These are phyloP conservation scores for Angomonas ambiguus DNA, from an alignment of 208 protist species.

Conservation along the genomic window DNA sequence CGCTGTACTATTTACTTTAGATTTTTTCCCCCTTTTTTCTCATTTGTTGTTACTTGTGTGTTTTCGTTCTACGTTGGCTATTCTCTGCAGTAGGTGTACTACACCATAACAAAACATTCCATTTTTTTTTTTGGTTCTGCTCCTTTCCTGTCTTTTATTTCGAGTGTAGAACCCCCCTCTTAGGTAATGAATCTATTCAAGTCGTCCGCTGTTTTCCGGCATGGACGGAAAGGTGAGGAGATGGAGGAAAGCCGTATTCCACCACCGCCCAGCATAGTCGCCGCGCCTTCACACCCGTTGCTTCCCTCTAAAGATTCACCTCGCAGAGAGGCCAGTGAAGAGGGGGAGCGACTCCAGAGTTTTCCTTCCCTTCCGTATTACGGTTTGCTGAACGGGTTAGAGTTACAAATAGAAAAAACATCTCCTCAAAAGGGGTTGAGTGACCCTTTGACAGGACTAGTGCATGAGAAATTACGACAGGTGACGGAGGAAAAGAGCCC, in stretches of 20 bases:
- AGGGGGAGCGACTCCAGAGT: background rate
- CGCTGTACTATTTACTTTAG: background rate
- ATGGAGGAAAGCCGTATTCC: background rate
- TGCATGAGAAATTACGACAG: conserved; percentile 11
- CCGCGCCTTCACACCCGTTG: background rate
- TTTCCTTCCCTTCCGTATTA: conserved; percentile 58
- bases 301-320: background rate
- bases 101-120: background rate
- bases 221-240: background rate
- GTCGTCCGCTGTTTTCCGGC: background rate
- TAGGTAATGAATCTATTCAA: background rate
- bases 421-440: background rate
- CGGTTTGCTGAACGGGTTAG: conserved; percentile 28
- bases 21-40: background rate
- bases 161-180: background rate
- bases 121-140: background rate
- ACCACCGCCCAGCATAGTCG: background rate
- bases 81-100: background rate
- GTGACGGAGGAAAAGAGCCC: conserved; percentile 15
- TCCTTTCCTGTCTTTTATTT: conserved; percentile 2
- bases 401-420: conserved; percentile 32
- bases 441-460: conserved; percentile 15
- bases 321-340: background rate
- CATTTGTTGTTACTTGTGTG: background rate
- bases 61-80: background rate